Evolutionary conservation across 805 yeast species (phyloP), one percentile per base, ranked within the genome.

Genomic region (Schwanniomyces yamadae): DNA sequence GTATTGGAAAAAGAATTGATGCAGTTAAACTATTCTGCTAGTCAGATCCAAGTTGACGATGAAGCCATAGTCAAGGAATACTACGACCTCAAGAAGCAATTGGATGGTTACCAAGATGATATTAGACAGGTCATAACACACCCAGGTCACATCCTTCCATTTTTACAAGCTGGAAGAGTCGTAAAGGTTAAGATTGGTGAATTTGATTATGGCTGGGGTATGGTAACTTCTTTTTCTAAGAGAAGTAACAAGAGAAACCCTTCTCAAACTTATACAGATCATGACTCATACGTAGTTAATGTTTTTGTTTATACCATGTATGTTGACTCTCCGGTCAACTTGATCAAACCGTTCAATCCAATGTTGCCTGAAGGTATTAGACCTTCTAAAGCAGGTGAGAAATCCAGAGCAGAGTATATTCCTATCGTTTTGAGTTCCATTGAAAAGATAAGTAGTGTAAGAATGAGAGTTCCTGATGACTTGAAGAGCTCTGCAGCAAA

Each of bases 201-300:
- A 5, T 61, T 74, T 31, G 84, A 88, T 42, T 95, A 89, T 57
- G 97, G 96, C n/a, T 93, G 99, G 99, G 96, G 91, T 39, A 84
- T 86, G 55, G 93, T 90, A 9, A 79, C 85, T 8, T 78, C 80
- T 31, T 85, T 82, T 49, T 70, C 77, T 27, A 90, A 88, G 60
- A 75, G 98, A 56, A 61, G 64, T 31, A 77, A 69, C 51, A 83
- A 79, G 52, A 73, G 84, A 54, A 72, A 75, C 45, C 75, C 77
- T 15, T 50, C 73, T 8, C 79, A 76, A 37, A 67, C 65, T 2
- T 87, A 66, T 57, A 71, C 82, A 12, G 96, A 90, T 48, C 96
- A 91, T 57, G 95, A 93, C 55, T 78, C 95, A 0, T 91, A 88
- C 57, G 70, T 93, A 42, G 90, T 90, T 8, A 85, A 82, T 45